Percentiles rank a stretch among this genome's conserved stretches.
Evolutionary conservation across 2,329 filamentous ascomycete genomes (phyloP).

Genomic region (Monilinia aucupariae): DNA sequence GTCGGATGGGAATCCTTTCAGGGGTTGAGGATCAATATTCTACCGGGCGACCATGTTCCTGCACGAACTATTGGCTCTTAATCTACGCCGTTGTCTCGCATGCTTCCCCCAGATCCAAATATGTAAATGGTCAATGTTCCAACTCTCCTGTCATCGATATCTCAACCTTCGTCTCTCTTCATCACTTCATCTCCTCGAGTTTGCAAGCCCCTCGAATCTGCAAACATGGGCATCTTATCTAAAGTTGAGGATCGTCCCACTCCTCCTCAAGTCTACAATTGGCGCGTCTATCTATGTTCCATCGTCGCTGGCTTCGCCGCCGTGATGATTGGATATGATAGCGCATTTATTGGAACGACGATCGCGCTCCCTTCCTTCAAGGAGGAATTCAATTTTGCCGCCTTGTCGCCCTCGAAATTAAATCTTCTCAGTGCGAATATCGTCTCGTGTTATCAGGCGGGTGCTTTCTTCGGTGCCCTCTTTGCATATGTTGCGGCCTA

Average conservation of each 20-base stretch:
- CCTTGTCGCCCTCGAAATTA: conserved; percentile 19
- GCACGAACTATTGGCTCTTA: neutral
- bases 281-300: conserved; percentile 24
- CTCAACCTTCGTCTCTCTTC: neutral
- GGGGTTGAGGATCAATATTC: neutral
- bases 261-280: conserved; percentile 26
- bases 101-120: neutral
- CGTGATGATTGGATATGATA: conserved; percentile 31
- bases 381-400: conserved; percentile 25
- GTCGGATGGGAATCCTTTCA: neutral
- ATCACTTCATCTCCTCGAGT: neutral
- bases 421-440: conserved; percentile 27
- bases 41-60: neutral
- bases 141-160: neutral
- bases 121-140: neutral
- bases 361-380: conserved; percentile 28
- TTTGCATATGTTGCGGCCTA: conserved; percentile 1
- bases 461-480: conserved; percentile 23
- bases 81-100: neutral
- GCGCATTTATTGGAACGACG: conserved; percentile 26
- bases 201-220: neutral
- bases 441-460: conserved; percentile 29
- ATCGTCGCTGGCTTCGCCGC: conserved; percentile 23
- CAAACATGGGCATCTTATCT: conserved; percentile 24
- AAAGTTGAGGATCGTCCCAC: conserved; percentile 29